Evolutionary conservation across 208 protist genomes (phyloP), one percentile per base, ranked within the genome.

Genomic region (Herpetomonas tarakana): DNA sequence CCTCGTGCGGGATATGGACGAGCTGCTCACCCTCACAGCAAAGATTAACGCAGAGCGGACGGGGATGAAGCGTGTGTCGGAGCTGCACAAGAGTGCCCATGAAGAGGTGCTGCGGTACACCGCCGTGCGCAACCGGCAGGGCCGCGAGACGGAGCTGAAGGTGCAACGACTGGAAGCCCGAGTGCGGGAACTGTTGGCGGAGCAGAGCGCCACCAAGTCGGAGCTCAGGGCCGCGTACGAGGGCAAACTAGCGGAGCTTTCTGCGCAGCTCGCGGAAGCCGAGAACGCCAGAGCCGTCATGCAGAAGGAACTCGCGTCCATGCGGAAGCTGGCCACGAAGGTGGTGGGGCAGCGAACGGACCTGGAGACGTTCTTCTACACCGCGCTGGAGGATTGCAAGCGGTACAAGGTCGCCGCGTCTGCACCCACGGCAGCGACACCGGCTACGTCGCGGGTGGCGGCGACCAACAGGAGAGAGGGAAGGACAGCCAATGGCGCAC

Each of bases 331-430:
- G 27, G 75, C 86, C 1, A 52, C 65, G 14, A 68, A 62, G 7
- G 76, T 93, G 21, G 78, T 93, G 31, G 64, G 31, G 6, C 82
- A 93, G 66, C 67, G 86, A 2, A 87, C 80, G 16, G 86, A 85
- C 45, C 62, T 93, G n/a, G 82, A 93, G 58, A 65, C 69, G 25
- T 93, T 93, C 45, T 93, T 93, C 46, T 78, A 88, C 63, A 70
- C 73, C 18, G 86, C 82, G 0, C 46, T 93, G 3, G 68, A 76
- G 19, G 86, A 93, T 58, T 86, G 81, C 54, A 63, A 68, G 24
- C 59, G 69, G 19, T 86, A 86, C 46, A 60, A 69, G 3, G 29
- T 22, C 14, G 53, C 50, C 44, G 27, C 9, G 16, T 12, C 14
- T 31, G 52, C 47, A 21, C 18, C 60, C 22, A 31, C 28, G 29